Conservation (phyloP, 2,329 filamentous ascomycete species). For the Podosphaera aphanis region DNA sequence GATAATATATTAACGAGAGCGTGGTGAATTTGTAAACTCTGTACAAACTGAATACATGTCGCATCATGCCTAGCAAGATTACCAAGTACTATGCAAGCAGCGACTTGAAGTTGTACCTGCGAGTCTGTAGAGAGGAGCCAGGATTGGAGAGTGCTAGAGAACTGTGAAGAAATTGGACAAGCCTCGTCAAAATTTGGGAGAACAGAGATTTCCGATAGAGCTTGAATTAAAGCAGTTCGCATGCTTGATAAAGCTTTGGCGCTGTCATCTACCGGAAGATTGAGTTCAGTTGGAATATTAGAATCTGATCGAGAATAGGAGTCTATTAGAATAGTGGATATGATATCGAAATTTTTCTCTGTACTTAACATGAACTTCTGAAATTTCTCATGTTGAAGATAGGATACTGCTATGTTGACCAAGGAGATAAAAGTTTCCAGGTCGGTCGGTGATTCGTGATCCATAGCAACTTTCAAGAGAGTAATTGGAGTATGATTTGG, state of each 20-base stretch:
- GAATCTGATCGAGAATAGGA: slow-evolving; percentile 22
- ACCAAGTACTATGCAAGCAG: slow-evolving; percentile 35
- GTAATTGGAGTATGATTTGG: slow-evolving; percentile 24
- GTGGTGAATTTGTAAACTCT: slow-evolving; percentile 20
- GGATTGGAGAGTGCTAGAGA: slow-evolving; percentile 21
- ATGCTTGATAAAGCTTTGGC: slow-evolving; percentile 27
- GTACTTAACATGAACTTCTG: slow-evolving; percentile 23
- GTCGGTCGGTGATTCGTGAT: slow-evolving; percentile 20
- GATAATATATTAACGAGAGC: slow-evolving; percentile 24
- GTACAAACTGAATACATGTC: slow-evolving; percentile 26
- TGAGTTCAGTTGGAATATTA: slow-evolving; percentile 8
- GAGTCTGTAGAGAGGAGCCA: slow-evolving; percentile 21
- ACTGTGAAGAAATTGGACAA: slow-evolving; percentile 21
- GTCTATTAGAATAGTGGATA: slow-evolving; percentile 26
- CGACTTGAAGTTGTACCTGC: slow-evolving; percentile 25
- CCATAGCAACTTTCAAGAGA: slow-evolving; percentile 26
- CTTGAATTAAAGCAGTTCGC: slow-evolving; percentile 25
- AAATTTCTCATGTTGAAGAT: slow-evolving; percentile 29
- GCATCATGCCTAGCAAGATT: slow-evolving; percentile 37
- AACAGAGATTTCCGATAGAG: slow-evolving; percentile 27
- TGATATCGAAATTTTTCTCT: slow-evolving; percentile 16
- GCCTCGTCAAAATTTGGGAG: slow-evolving; percentile 22
- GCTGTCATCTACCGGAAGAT: slow-evolving; percentile 17
- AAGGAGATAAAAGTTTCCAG: slow-evolving; percentile 30
- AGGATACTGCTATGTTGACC: slow-evolving; percentile 28